Evolutionary conservation across 2,329 filamentous ascomycete species (phyloP).

Genomic region (Fragosphaeria purpurea): DNA sequence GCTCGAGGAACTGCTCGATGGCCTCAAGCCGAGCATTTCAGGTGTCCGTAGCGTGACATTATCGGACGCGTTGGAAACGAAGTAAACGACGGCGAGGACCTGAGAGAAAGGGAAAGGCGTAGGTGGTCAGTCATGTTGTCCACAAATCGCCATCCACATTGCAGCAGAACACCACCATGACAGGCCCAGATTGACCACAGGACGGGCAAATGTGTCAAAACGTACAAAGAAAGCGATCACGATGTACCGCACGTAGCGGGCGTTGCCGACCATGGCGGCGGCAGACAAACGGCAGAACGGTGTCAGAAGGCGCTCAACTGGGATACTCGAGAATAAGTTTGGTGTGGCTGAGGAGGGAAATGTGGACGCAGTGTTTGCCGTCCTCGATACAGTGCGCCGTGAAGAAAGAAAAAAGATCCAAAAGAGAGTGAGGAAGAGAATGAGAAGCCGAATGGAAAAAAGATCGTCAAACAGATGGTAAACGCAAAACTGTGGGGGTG

Average conservation of each 20-base stretch:
- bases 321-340: too few relatives aligned
- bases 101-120: constrained; percentile 17
- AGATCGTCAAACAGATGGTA: too few relatives aligned
- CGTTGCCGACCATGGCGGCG: constrained; percentile 47
- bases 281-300: constrained; percentile 1
- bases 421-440: neutral
- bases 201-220: neutral
- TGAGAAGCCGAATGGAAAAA: too few relatives aligned
- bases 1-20: neutral
- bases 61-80: constrained; percentile 55
- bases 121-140: too few relatives aligned
- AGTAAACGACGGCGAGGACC: constrained; percentile 68
- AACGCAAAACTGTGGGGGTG: too few relatives aligned
- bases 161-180: too few relatives aligned
- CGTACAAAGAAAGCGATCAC: constrained; percentile 73
- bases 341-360: too few relatives aligned
- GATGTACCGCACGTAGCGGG: constrained; percentile 68
- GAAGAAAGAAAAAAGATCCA: neutral
- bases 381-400: too few relatives aligned
- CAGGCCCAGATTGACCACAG: neutral
- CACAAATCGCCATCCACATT: too few relatives aligned
- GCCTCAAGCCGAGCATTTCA: constrained; percentile 11
- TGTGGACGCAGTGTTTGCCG: too few relatives aligned
- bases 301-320: neutral
- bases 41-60: constrained; percentile 25